These are phyloP conservation scores for Podaxis sp. DNA, from an alignment of 768 basidiomycete species.

Conservation along the genomic window DNA sequence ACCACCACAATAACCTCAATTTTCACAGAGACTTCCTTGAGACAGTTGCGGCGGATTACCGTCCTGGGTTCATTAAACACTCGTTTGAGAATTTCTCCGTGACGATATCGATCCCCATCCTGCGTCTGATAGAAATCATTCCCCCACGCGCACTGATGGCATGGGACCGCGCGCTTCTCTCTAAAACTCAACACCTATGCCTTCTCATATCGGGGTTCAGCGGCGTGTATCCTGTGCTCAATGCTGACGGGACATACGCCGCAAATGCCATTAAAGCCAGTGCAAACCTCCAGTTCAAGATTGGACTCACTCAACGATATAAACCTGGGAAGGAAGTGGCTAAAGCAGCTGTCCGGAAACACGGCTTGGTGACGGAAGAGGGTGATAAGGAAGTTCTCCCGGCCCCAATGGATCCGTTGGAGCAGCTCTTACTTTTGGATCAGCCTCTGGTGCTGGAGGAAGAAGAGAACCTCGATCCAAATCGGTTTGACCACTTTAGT, in stretches of 20 bases:
- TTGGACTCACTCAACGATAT: conserved; percentile 59
- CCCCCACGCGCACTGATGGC: conserved; percentile 68
- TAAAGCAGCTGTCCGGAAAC: conserved; percentile 45
- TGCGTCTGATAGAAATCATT: conserved; percentile 48
- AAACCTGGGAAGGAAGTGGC: conserved; percentile 57
- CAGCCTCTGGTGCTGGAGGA: conserved; percentile 21
- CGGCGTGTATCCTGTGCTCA: conserved; percentile 52
- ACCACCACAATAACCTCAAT: conserved; percentile 9
- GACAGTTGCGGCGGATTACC: conserved; percentile 52
- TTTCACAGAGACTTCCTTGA: conserved; percentile 55
- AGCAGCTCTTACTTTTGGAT: conserved; percentile 17
- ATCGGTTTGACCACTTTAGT: conserved; percentile 57
- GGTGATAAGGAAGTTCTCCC: conserved; percentile 36
- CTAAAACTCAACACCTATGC: conserved; percentile 54
- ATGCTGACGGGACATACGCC: conserved; percentile 38
- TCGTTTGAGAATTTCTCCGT: conserved; percentile 47
- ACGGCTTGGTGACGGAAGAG: conserved; percentile 44
- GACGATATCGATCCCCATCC: conserved; percentile 55
- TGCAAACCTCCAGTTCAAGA: conserved; percentile 47
- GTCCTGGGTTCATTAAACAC: conserved; percentile 54
- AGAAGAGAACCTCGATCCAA: conserved; percentile 34
- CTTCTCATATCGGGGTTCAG: conserved; percentile 61
- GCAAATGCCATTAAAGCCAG: conserved; percentile 32
- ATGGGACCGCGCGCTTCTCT: conserved; percentile 67
- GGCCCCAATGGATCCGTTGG: conserved; percentile 4